Conservation (phyloP, 2,329 filamentous ascomycete species). For the Neonectria punicea region DNA sequence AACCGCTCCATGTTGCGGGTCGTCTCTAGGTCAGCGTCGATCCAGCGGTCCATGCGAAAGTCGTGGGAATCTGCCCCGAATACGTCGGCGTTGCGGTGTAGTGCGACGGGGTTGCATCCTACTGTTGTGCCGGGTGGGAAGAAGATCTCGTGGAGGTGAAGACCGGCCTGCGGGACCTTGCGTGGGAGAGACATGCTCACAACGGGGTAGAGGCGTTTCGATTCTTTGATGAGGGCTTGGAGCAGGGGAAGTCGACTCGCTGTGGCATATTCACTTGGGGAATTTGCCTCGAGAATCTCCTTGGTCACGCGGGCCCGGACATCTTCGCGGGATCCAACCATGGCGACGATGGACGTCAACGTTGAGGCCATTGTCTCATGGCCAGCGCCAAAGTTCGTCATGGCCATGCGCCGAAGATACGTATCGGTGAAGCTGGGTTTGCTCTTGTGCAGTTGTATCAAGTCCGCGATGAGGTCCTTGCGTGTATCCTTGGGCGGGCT, state of each 20-base stretch:
- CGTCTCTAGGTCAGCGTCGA: constrained; percentile 43
- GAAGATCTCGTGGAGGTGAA: constrained; percentile 51
- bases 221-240: constrained; percentile 61
- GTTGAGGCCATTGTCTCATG: constrained; percentile 66
- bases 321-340: constrained; percentile 54
- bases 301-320: constrained; percentile 48
- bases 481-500: constrained; percentile 46
- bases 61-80: constrained; percentile 58
- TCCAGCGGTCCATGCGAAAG: constrained; percentile 62
- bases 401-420: constrained; percentile 62
- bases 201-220: constrained; percentile 62
- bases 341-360: constrained; percentile 59
- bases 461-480: constrained; percentile 57
- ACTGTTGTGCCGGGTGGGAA: constrained; percentile 60
- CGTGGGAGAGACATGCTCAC: constrained; percentile 63
- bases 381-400: constrained; percentile 66
- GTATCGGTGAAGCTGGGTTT: constrained; percentile 58
- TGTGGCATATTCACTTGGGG: constrained; percentile 37
- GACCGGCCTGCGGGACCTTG: constrained; percentile 51
- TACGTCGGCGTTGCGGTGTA: constrained; percentile 62
- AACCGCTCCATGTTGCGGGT: constrained; percentile 57
- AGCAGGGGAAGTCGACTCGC: constrained; percentile 47
- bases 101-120: constrained; percentile 60
- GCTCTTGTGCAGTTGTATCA: constrained; percentile 57
- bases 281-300: constrained; percentile 42